Conservation (phyloP, 345 rosid genomes). For the Eucalyptus sp. region DNA sequence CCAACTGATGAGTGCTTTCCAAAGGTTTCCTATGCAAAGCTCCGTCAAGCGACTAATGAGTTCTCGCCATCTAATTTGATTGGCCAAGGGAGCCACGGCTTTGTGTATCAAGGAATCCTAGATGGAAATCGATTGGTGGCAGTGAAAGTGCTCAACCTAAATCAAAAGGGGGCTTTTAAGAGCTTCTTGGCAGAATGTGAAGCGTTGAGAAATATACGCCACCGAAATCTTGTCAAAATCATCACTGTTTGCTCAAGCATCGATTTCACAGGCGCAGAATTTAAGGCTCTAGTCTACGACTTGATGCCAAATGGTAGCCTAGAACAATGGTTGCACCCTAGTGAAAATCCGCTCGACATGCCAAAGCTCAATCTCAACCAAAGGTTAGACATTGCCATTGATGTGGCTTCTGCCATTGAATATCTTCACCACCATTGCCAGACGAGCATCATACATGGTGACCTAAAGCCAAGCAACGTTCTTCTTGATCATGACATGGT, state of each 20-base stretch:
- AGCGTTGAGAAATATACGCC: not conserved
- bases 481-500: not conserved
- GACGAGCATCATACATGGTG: accelerated
- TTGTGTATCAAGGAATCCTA: not conserved
- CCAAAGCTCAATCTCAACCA: not conserved
- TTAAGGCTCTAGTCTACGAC: not conserved
- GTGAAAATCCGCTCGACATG: not conserved
- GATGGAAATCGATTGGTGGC: not conserved
- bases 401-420: not conserved
- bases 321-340: not conserved
- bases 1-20: not conserved
- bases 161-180: not conserved
- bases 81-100: not conserved
- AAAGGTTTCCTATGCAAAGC: not conserved
- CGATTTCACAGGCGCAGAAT: not conserved
- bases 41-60: not conserved
- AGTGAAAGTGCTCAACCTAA: not conserved
- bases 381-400: not conserved
- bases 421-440: not conserved
- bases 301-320: not conserved
- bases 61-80: not conserved
- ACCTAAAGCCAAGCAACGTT: not conserved
- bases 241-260: not conserved
- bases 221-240: not conserved
- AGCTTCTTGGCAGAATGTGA: not conserved